Base-by-base conservation (phyloP, 768 basidiomycete species). In the Dioszegia hungarica region DNA sequence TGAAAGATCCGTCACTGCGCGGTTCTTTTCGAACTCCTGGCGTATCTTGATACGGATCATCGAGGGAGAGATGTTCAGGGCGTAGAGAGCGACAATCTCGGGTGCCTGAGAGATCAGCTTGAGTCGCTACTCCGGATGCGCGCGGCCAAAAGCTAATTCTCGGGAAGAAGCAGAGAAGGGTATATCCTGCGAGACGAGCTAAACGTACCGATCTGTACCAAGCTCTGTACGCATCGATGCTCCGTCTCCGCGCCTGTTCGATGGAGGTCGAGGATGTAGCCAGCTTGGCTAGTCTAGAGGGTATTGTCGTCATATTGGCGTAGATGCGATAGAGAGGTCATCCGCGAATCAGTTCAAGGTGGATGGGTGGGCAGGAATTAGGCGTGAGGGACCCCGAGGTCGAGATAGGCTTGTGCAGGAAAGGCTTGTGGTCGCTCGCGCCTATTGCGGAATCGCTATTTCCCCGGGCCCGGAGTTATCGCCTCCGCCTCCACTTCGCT, bases 191-290 rank as follows among this genome's bases (percentile, higher is more conserved):
- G 40, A 41, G 15, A 40, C 15, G 51, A 53, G 15, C 17, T 3
- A 36, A 22, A 68, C 89, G 66, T 70, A 95, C 94, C 43, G 86
- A 82, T 60, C 95, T 86, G 73, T 92, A 87, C 94, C 94, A 99
- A 74, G 85, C 86, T 57, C 93, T 81, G 80, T 98, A 99, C 12
- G 95, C 82, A 43, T 86, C 80, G 19, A 91, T 78, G 10, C 83
- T 84, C 31, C 89, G 82, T 20, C 77, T 77, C 28, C 86, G 83
- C 5, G 89, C 85, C 45, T 88, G 84, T n/a, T 78, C 76, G 59
- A 73, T 68, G 8, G 75, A 68, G 0, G 54, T 48, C 0, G 89
- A 89, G n/a, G 81, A 76, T 34, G 81, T 79, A 3, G 87, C 82
- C 5, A 83, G 71, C 61, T 83, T 84, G 17, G 94, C 89, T 9